Percentiles rank a stretch among this genome's conserved stretches.
These are phyloP conservation scores for Ilyonectria mors-panacis DNA, from an alignment of 2,329 filamentous ascomycete species.

Conservation along the genomic window DNA sequence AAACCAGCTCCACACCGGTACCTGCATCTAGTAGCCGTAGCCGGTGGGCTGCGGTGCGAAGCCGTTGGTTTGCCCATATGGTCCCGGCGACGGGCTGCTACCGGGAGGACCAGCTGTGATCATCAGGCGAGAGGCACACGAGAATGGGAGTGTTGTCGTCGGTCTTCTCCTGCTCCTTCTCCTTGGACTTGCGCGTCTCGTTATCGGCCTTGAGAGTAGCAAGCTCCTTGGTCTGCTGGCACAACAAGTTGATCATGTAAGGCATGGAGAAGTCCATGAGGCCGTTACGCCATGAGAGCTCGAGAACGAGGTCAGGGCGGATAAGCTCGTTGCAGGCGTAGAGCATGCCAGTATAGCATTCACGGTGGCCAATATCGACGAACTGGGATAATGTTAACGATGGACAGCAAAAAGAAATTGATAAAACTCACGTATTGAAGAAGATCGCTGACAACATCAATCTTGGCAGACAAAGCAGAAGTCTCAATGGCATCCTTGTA, in stretches of 20 bases:
- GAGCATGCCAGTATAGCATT: slow-evolving; percentile 99
- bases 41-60: slow-evolving; percentile 92
- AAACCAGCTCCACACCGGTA: slow-evolving; percentile 48
- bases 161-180: slow-evolving; percentile 81
- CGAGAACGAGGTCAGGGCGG: slow-evolving; percentile 90
- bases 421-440: slow-evolving; percentile 89
- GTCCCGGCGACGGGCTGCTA: slow-evolving; percentile 70
- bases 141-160: slow-evolving; percentile 96
- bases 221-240: slow-evolving; percentile 90
- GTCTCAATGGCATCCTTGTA: slow-evolving; percentile 99
- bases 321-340: slow-evolving; percentile 99
- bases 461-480: slow-evolving; percentile 90
- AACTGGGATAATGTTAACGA: slow-evolving; percentile 74
- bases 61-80: slow-evolving; percentile 85
- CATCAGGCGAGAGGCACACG: slow-evolving; percentile 89
- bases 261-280: slow-evolving; percentile 99
- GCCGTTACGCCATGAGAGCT: slow-evolving; percentile 96
- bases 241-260: slow-evolving; percentile 99
- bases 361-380: slow-evolving; percentile 97
- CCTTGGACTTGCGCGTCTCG: slow-evolving; percentile 88
- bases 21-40: slow-evolving; percentile 70
- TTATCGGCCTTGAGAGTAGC: slow-evolving; percentile 93
- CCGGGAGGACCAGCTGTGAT: slow-evolving; percentile 88
- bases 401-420: not conserved
- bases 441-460: slow-evolving; percentile 94